Evolutionary conservation across 140 eudicot genomes (phyloP).

Genomic region (Cichorium intybus): DNA sequence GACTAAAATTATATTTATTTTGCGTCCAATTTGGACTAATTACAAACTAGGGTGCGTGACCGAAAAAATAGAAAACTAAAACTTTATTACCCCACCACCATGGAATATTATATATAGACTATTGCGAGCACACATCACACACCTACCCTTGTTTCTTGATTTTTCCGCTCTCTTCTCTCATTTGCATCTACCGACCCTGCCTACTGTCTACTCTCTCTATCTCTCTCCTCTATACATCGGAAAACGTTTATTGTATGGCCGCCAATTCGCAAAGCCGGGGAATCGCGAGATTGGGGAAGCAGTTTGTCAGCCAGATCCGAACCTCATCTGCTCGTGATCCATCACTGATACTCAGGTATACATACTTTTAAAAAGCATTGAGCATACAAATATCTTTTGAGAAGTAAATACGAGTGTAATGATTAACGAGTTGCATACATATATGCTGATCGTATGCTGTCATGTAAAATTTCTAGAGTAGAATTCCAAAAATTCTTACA

Average conservation of each 20-base stretch:
- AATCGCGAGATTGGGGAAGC: slow-evolving; percentile 48
- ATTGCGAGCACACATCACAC: slow-evolving; percentile 2
- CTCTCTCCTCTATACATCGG: slow-evolving; percentile 17
- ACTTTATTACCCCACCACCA: background rate
- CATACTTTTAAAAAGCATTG: background rate
- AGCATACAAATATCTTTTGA: background rate
- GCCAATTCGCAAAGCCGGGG: slow-evolving; percentile 40
- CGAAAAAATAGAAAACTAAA: background rate
- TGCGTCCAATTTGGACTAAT: background rate
- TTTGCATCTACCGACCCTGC: background rate
- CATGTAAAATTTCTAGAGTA: background rate
- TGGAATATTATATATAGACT: background rate
- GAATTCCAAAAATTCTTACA: background rate
- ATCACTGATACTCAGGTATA: slow-evolving; percentile 35
- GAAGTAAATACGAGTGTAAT: background rate
- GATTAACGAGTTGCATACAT: slow-evolving; percentile 1
- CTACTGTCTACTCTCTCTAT: background rate
- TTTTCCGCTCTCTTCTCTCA: slow-evolving; percentile 6
- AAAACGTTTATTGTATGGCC: slow-evolving; percentile 56
- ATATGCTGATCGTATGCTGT: background rate
- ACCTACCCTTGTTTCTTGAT: slow-evolving; percentile 21
- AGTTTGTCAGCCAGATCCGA: slow-evolving; percentile 55
- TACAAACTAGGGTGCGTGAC: background rate
- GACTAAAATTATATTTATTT: background rate
- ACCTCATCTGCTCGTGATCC: slow-evolving; percentile 21